Evolutionary conservation across 2,329 filamentous ascomycete species (phyloP).

Genomic region (Ophiostoma montium): DNA sequence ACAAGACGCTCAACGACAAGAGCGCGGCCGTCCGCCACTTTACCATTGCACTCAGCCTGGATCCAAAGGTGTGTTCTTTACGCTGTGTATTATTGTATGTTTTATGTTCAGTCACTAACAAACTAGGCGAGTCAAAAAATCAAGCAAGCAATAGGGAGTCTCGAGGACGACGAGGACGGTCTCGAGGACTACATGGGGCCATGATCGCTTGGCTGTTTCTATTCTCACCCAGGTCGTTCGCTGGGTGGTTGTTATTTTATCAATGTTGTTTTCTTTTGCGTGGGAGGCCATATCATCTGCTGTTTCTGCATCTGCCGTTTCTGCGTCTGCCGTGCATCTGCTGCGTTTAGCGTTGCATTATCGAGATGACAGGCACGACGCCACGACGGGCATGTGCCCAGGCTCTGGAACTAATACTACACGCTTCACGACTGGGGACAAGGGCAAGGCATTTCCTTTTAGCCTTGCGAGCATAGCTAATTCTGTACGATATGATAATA

Average conservation of each 20-base stretch:
- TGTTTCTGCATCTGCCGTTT: no score
- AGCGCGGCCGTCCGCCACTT: slow-evolving; percentile 81
- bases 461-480: slow-evolving; percentile 1
- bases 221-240: no score
- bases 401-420: no score
- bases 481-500: not conserved
- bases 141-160: slow-evolving; percentile 88
- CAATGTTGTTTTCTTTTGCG: not conserved
- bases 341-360: no score
- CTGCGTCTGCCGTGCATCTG: no score
- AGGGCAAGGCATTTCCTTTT: not conserved
- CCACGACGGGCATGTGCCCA: no score
- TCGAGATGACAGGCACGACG: no score
- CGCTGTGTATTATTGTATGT: not conserved
- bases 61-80: slow-evolving; percentile 62
- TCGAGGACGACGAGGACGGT: slow-evolving; percentile 67
- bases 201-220: no score
- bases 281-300: no score
- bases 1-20: slow-evolving; percentile 58
- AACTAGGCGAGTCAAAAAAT: slow-evolving; percentile 75
- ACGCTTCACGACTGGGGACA: not conserved
- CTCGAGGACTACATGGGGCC: slow-evolving; percentile 53
- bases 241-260: not conserved
- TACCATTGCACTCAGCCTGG: slow-evolving; percentile 85
- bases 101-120: slow-evolving; percentile 11